Base-by-base conservation (phyloP, 2,329 filamentous ascomycete genomes). In the Aspergillus sojae region DNA sequence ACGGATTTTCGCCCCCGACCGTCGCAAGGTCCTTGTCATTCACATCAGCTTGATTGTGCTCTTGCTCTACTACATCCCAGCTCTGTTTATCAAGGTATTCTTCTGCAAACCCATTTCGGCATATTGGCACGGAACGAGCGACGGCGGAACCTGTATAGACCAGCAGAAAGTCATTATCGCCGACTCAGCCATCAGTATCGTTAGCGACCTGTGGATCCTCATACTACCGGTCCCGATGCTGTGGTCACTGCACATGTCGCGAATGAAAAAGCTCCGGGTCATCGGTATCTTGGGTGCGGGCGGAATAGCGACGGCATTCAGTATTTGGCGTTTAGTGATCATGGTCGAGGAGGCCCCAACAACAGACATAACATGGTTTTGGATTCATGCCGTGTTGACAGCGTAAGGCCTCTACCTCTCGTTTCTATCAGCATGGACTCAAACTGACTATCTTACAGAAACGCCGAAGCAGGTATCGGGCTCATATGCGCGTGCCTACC, bases 161-260 rank as follows among this genome's bases (percentile, higher is more conserved):
- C 73, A 74, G 50, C 64, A 63, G 45, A 66, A 64, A 10, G 66
- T 75, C 28, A 72, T 75, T 46, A 66, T 71, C 16, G 67, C 70
- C 53, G 73, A 74, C 60, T 68, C 76, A 1, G 74, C 78, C 26
- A 78, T 80, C 56, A 74, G 70, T 34, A 65, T 74, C 19, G 41
- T 69, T 28, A 71, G 67, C 48, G 73, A 75, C 60, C 58, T 72
- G 11, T 64, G 65, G 43, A 73, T 75, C 54, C 68, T 75, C 5
- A 60, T 71, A 16, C 62, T 74, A 10, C 73, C 73, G 3, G 56
- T 73, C 5, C 70, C 72, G 14, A 58, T 75, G 64, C 67, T 68
- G 34, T 69, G 69, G 62, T 68, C 67, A 36, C 67, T 75, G 52
- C 65, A 73, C 6, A 67, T 75, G 63, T 52, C 63, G 23, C 50